phyloP scores from a whole-genome alignment of 2,329 filamentous ascomycete genomes.

The Dichotomopilus funicola region DNA sequence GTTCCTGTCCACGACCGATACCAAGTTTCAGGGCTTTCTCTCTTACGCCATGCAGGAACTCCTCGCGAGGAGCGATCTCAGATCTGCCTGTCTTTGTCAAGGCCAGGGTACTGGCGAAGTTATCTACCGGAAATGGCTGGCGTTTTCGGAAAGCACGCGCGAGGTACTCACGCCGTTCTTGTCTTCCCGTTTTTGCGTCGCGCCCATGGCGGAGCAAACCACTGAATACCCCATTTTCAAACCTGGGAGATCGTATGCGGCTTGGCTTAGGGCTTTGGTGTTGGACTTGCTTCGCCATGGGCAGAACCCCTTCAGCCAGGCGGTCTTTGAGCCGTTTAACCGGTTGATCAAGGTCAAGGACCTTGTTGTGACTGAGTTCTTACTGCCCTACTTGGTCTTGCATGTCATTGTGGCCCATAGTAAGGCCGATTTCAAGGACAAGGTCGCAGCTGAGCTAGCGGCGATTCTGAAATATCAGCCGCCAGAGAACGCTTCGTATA shows the following conservation, averaged over 20 bases:
- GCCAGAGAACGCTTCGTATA: constrained; percentile 44
- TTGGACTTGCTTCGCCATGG: constrained; percentile 75
- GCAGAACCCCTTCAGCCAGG: constrained; percentile 64
- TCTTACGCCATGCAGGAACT: constrained; percentile 94
- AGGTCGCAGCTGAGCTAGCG: constrained; percentile 67
- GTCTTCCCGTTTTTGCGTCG: constrained; percentile 73
- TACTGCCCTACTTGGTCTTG: constrained; percentile 79
- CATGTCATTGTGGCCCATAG: constrained; percentile 72
- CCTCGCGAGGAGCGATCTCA: constrained; percentile 70
- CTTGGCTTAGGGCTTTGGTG: constrained; percentile 76
- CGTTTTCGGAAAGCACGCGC: constrained; percentile 68
- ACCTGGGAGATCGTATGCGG: constrained; percentile 59
- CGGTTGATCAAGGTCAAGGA: constrained; percentile 83
- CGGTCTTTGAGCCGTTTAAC: constrained; percentile 74
- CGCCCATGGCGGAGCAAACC: constrained; percentile 49
- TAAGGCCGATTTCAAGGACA: constrained; percentile 37
- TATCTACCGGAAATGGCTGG: constrained; percentile 67
- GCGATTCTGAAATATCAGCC: constrained; percentile 62
- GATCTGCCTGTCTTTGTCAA: constrained; percentile 43
- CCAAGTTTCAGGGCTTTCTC: constrained; percentile 80
- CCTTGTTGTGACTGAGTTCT: constrained; percentile 75
- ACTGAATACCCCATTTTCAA: constrained; percentile 74
- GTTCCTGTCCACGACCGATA: constrained; percentile 85
- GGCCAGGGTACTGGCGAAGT: constrained; percentile 45
- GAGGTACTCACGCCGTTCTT: constrained; percentile 85